phyloP scores from a whole-genome alignment of 495 filamentous ascomycete genomes.

The Neurospora africana region DNA sequence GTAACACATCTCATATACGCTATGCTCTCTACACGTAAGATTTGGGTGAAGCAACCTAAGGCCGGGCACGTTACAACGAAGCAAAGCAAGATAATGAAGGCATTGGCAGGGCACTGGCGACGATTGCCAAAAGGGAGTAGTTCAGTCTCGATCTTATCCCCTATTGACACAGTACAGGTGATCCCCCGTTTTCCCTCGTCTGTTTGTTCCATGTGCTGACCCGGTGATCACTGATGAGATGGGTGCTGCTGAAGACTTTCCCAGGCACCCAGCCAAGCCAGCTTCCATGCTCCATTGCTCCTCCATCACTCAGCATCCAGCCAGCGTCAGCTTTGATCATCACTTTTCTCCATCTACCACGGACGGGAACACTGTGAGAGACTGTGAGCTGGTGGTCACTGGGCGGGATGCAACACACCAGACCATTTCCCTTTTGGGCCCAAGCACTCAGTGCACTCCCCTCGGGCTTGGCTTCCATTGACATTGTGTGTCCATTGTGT shows the following conservation, averaged over 20 bases:
- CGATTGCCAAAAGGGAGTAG: neutral
- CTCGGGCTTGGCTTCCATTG: neutral
- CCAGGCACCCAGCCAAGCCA: neutral
- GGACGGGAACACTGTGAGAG: neutral
- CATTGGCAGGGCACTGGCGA: neutral
- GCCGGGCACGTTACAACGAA: neutral
- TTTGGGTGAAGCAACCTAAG: neutral
- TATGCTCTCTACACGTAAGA: neutral
- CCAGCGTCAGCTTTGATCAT: neutral
- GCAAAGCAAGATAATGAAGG: neutral
- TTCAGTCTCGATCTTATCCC: neutral
- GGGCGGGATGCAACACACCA: neutral
- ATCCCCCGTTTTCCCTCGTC: neutral
- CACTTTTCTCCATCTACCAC: neutral
- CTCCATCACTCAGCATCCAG: neutral
- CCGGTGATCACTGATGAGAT: too few species aligned
- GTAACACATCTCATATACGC: neutral
- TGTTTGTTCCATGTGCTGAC: neutral
- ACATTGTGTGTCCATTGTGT: neutral
- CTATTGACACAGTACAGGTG: neutral
- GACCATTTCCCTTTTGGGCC: neutral
- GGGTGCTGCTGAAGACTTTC: neutral
- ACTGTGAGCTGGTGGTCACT: neutral
- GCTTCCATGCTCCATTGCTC: neutral
- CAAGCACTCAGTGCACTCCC: neutral